Conservation (phyloP, 176 grass and related monocot species). For the Bolboschoenus planiculmis region DNA sequence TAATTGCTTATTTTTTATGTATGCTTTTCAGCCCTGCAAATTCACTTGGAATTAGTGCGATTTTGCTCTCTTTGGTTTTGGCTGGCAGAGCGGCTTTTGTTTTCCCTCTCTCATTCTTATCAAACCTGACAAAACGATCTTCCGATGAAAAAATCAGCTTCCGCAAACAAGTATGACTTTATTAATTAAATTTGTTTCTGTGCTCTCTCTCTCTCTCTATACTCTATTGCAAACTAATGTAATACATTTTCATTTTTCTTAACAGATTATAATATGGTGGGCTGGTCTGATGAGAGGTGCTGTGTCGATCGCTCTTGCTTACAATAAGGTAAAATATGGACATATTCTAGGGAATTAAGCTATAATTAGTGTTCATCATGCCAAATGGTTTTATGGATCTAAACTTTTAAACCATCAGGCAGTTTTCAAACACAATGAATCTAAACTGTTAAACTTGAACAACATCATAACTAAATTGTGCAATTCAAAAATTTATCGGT, state of each 20-base stretch:
- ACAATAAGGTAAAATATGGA: slow-evolving; percentile 72
- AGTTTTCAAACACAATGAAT: neutral
- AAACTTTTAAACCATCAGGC: neutral
- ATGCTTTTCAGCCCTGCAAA: slow-evolving; percentile 66
- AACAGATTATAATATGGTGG: slow-evolving; percentile 89
- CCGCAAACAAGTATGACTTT: slow-evolving; percentile 60
- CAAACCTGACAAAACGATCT: slow-evolving; percentile 75
- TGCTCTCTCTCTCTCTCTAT: neutral
- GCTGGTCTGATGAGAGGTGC: slow-evolving; percentile 98
- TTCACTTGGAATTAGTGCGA: slow-evolving; percentile 76
- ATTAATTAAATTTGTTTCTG: slow-evolving; percentile 2
- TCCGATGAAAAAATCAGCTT: slow-evolving; percentile 62
- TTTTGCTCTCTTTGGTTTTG: slow-evolving; percentile 80
- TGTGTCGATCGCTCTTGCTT: slow-evolving; percentile 97
- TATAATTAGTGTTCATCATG: neutral
- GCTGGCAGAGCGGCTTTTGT: slow-evolving; percentile 95
- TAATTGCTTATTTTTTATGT: slow-evolving; percentile 1
- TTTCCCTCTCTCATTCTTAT: slow-evolving; percentile 87
- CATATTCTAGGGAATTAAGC: neutral
- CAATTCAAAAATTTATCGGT: neutral
- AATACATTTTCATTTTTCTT: neutral
- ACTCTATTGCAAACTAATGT: neutral
- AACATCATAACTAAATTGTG: neutral
- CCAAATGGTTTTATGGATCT: neutral
- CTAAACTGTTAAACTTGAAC: too few species aligned